These are phyloP conservation scores for Pseudocercospora eumusae DNA, from an alignment of 2,329 filamentous ascomycete species.

Conservation along the genomic window DNA sequence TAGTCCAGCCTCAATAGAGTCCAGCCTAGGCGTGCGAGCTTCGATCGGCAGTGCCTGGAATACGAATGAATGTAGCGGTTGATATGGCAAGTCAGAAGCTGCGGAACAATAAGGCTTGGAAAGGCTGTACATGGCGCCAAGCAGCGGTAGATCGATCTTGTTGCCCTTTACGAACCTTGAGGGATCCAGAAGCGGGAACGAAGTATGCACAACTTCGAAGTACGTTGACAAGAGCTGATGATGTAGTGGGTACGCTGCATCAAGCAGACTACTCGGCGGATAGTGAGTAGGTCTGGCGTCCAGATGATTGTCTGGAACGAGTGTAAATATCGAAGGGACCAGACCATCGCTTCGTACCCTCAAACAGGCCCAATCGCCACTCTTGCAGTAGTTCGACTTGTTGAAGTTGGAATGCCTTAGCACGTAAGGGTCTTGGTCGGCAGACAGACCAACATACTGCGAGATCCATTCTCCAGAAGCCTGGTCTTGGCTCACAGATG, in stretches of 20 bases:
- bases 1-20: conserved; percentile 27
- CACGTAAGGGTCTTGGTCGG: conserved; percentile 29
- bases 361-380: conserved; percentile 28
- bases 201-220: conserved; percentile 30
- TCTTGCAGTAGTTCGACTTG: conserved; percentile 28
- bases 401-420: conserved; percentile 30
- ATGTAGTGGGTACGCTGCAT: conserved; percentile 28
- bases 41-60: conserved; percentile 28
- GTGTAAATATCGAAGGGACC: conserved; percentile 24
- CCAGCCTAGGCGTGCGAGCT: conserved; percentile 24
- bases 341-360: conserved; percentile 18
- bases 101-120: conserved; percentile 27
- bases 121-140: conserved; percentile 29
- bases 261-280: conserved; percentile 25
- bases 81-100: conserved; percentile 16
- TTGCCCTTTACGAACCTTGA: conserved; percentile 29
- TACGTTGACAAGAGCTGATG: conserved; percentile 30
- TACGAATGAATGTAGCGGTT: conserved; percentile 23
- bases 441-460: conserved; percentile 27
- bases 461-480: conserved; percentile 26
- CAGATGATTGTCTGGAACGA: conserved; percentile 24
- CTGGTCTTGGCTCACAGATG: background rate
- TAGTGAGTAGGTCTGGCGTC: conserved; percentile 26
- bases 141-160: conserved; percentile 28
- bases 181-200: conserved; percentile 29